Evolutionary conservation across 306 rosid genomes (phyloP).

Genomic region (Clitoria ternatea): DNA sequence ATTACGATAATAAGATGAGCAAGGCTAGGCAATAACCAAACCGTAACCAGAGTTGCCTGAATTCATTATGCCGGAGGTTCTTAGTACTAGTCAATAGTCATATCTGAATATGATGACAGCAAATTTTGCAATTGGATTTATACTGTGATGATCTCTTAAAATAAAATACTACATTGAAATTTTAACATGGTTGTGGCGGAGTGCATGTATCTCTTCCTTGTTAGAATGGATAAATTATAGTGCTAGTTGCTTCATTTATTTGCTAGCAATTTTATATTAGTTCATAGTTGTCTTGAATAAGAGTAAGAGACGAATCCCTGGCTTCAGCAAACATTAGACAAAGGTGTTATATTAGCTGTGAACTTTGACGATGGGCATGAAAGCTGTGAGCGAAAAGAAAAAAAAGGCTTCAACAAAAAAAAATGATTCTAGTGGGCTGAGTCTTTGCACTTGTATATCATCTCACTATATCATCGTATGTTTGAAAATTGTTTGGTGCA

Average conservation of each 20-base stretch:
- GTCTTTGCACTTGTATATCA: background rate
- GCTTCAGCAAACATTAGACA: background rate
- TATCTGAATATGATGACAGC: background rate
- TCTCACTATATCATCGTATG: background rate
- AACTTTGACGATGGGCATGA: background rate
- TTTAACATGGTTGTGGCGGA: background rate
- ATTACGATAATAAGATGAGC: conserved; percentile 54
- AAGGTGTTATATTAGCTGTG: background rate
- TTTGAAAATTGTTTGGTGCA: background rate
- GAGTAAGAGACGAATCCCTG: background rate
- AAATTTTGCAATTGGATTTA: background rate
- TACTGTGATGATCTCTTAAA: background rate
- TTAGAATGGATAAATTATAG: background rate
- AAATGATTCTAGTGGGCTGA: background rate
- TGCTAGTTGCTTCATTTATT: background rate
- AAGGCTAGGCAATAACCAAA: conserved; percentile 25
- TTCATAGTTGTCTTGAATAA: background rate
- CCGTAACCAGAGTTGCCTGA: background rate
- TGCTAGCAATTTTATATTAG: background rate
- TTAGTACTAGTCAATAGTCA: background rate
- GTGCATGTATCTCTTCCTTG: background rate
- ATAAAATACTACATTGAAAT: background rate
- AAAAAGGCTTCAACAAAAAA: no score
- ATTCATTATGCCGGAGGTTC: background rate
- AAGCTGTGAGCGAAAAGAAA: no score